phyloP scores from a whole-genome alignment of 78 protist species.

The Ministeria vibrans region DNA sequence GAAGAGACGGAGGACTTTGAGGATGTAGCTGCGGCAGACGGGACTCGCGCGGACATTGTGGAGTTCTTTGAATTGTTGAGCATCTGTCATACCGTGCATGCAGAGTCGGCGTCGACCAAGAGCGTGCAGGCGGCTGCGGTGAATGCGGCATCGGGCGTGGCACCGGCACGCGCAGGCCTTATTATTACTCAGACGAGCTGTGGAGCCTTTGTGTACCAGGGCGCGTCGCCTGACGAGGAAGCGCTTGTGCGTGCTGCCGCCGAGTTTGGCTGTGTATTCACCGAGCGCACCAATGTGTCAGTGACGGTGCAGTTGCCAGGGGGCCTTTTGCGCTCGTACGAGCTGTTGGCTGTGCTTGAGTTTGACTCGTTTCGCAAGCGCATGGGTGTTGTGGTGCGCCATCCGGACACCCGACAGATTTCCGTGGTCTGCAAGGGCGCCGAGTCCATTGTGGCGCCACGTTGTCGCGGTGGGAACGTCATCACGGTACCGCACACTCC shows the following conservation, averaged over 20 bases:
- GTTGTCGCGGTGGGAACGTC: not conserved
- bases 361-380: conserved; percentile 91
- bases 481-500: not conserved
- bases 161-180: no score
- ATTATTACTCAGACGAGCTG: not conserved
- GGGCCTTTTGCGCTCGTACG: conserved; percentile 37
- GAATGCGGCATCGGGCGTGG: no score
- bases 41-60: no score
- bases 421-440: conserved; percentile 87
- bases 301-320: not conserved
- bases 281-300: not conserved
- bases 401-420: conserved; percentile 36
- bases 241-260: conserved; percentile 74
- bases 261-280: not conserved
- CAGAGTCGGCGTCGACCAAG: no score
- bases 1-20: no score
- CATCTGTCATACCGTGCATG: no score
- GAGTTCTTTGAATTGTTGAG: no score
- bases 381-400: conserved; percentile 92
- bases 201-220: conserved; percentile 70
- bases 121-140: no score
- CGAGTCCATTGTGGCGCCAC: conserved; percentile 57
- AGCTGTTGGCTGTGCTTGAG: conserved; percentile 82
- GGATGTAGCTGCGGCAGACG: no score
- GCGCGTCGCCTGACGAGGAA: conserved; percentile 93